Evolutionary conservation across 2,329 filamentous ascomycete species (phyloP).

Genomic region (Colletotrichum endophyticum): DNA sequence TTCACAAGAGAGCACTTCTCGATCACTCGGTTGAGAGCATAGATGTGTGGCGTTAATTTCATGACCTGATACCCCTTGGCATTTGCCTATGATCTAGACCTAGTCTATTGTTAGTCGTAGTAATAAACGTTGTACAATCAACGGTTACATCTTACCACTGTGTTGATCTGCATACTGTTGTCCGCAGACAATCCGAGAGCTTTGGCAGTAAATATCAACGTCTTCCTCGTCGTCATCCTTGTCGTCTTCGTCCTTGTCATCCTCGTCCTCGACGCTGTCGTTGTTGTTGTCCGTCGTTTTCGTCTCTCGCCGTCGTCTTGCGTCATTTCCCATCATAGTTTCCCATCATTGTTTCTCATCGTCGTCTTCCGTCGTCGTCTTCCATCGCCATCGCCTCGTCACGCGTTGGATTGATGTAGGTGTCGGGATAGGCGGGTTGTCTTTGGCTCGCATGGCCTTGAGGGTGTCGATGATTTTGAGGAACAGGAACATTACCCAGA

Average conservation of each 20-base stretch:
- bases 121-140: background rate
- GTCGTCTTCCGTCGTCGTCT: background rate
- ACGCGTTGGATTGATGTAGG: background rate
- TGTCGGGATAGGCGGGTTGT: fast-evolving
- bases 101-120: background rate
- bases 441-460: fast-evolving
- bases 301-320: background rate
- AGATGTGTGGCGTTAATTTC: background rate
- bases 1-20: background rate
- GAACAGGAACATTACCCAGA: fast-evolving
- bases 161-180: fast-evolving
- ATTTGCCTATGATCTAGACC: background rate
- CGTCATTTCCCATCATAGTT: too few relatives aligned
- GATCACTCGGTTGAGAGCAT: background rate
- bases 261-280: too few relatives aligned
- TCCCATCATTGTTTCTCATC: too few relatives aligned
- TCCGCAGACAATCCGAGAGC: background rate
- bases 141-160: background rate
- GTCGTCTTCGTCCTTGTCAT: too few relatives aligned
- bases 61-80: background rate
- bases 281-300: fast-evolving
- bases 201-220: background rate
- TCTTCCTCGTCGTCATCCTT: too few relatives aligned
- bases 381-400: background rate
- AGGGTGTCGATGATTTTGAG: background rate